These are phyloP conservation scores for Dacryopinax spathularia DNA, from an alignment of 768 basidiomycete genomes.

Conservation along the genomic window DNA sequence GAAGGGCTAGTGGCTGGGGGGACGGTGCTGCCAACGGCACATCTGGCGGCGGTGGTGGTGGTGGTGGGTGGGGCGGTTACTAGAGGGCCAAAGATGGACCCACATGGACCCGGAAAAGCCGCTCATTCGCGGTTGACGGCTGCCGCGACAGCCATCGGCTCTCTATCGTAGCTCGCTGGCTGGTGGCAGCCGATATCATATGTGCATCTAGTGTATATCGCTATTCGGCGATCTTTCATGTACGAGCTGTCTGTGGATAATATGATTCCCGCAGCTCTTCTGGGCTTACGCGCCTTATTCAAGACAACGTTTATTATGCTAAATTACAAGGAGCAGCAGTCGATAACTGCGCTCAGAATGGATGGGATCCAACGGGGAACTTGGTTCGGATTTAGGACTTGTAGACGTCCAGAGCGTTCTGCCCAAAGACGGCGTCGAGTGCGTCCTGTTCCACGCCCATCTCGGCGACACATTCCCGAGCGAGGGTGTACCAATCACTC, in stretches of 20 bases:
- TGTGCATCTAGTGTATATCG: conserved; percentile 3
- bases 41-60: background rate
- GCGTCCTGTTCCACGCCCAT: conserved; percentile 63
- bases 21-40: background rate
- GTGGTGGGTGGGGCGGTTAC: background rate
- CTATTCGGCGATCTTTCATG: background rate
- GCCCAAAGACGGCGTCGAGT: conserved; percentile 56
- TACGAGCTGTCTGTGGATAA: background rate
- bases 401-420: conserved; percentile 36
- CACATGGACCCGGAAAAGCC: background rate
- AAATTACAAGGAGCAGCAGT: background rate
- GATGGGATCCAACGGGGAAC: too few species aligned
- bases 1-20: background rate
- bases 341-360: too few species aligned
- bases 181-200: background rate
- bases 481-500: conserved; percentile 68
- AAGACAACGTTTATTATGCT: background rate
- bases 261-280: background rate
- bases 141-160: background rate
- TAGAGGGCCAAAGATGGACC: background rate
- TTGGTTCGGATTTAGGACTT: conserved; percentile 13
- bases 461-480: conserved; percentile 64
- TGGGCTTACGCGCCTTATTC: background rate
- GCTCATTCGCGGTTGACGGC: background rate
- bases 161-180: background rate